Conservation (phyloP, 805 yeast species). For the Grigorovia transvaalensis region DNA sequence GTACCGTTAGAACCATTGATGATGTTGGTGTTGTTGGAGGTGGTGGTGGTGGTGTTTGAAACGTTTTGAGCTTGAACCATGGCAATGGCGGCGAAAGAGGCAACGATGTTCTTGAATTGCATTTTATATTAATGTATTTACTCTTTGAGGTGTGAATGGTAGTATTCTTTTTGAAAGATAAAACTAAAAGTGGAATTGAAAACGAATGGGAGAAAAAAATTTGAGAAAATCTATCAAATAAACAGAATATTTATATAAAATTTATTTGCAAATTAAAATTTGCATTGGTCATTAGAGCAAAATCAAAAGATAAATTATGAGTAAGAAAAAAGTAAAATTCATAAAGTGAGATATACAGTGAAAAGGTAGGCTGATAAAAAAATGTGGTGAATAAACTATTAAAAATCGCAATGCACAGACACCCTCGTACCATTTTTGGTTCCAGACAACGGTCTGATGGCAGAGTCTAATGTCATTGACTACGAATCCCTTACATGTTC, state of each 20-base stretch:
- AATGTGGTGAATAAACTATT: neutral
- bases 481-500: neutral
- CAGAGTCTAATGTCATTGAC: neutral
- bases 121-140: conserved; percentile 27
- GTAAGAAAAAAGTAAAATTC: neutral
- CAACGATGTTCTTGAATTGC: conserved; percentile 63
- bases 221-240: neutral
- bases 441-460: neutral
- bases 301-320: neutral
- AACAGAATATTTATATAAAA: neutral
- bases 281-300: neutral
- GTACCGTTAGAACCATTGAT: conserved; percentile 11
- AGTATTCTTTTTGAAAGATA: neutral
- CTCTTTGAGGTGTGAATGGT: neutral
- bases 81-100: conserved; percentile 61
- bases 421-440: neutral
- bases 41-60: conserved; percentile 32
- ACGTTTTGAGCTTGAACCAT: conserved; percentile 53
- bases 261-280: too few species aligned
- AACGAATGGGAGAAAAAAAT: neutral
- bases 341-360: neutral
- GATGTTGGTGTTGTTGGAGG: conserved; percentile 32
- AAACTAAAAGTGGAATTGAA: neutral
- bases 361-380: neutral
- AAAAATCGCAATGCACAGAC: neutral